Evolutionary conservation across 495 filamentous ascomycete genomes (phyloP).

Genomic region (Penicillium bialowiezense): DNA sequence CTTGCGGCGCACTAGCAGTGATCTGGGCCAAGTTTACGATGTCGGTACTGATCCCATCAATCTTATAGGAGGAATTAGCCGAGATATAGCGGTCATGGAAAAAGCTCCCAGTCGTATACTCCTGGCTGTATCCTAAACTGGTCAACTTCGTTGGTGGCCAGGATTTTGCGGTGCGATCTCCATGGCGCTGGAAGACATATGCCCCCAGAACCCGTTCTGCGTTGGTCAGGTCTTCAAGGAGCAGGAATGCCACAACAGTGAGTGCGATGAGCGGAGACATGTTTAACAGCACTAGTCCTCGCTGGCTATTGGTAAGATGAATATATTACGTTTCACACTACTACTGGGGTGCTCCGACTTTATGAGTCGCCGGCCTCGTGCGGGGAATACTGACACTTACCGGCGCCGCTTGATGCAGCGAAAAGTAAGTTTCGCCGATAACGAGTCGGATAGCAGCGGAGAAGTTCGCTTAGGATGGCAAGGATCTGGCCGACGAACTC

Average conservation of each 20-base stretch:
- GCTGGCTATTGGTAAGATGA: no score
- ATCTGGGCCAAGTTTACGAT: constrained; percentile 55
- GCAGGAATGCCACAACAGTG: background rate
- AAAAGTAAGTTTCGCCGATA: no score
- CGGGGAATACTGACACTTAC: no score
- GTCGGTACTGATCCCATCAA: constrained; percentile 50
- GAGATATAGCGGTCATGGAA: constrained; percentile 57
- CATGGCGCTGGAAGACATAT: constrained; percentile 19
- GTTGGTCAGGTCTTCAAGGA: constrained; percentile 3
- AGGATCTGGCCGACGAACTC: no score
- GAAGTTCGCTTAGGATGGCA: no score
- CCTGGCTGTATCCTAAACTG: constrained; percentile 51
- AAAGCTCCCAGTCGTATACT: constrained; percentile 55
- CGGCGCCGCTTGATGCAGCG: no score
- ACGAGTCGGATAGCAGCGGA: no score
- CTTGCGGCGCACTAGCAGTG: constrained; percentile 48
- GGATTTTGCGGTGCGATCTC: constrained; percentile 13
- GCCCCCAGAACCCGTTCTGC: constrained; percentile 12
- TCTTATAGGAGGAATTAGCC: constrained; percentile 38
- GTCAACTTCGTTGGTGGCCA: constrained; percentile 38
- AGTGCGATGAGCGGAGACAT: background rate
- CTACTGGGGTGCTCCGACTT: no score
- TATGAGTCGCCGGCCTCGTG: no score
- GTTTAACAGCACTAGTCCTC: no score
- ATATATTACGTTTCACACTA: no score